phyloP scores from a whole-genome alignment of 176 grass and related monocot species.

The Phragmites australis region DNA sequence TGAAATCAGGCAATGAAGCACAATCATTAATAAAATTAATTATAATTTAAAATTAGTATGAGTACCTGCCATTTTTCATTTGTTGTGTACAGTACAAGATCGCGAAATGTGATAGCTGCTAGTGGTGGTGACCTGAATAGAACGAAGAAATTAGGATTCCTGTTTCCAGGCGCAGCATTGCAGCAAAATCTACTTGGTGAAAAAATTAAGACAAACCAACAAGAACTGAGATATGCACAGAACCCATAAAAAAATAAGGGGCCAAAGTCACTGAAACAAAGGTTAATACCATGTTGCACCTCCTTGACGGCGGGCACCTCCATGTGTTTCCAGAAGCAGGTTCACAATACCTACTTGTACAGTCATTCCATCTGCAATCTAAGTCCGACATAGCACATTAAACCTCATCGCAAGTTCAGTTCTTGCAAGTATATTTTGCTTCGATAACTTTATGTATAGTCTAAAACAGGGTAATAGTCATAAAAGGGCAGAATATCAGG shows the following conservation, averaged over 20 bases:
- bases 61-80: conserved; percentile 99
- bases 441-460: conserved; percentile 19
- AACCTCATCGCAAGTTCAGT: conserved; percentile 8
- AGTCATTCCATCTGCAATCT: conserved; percentile 99
- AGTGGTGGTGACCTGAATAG: conserved; percentile 88
- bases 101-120: conserved; percentile 84
- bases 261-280: conserved; percentile 29
- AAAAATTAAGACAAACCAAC: neutral
- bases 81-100: conserved; percentile 94
- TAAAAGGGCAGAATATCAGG: conserved; percentile 22
- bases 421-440: conserved; percentile 26
- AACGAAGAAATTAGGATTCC: conserved; percentile 18
- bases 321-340: conserved; percentile 91
- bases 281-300: conserved; percentile 80
- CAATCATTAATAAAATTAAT: conserved; percentile 8
- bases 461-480: conserved; percentile 2
- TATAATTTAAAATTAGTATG: conserved; percentile 29
- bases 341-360: conserved; percentile 93
- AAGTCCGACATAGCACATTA: conserved; percentile 40
- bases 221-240: conserved; percentile 9
- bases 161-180: neutral
- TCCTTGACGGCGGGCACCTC: conserved; percentile 59
- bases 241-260: neutral
- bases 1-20: conserved; percentile 32
- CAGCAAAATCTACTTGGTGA: neutral